Base-by-base conservation (phyloP, 305 asterid genomes). In the Fraxinus ornus region DNA sequence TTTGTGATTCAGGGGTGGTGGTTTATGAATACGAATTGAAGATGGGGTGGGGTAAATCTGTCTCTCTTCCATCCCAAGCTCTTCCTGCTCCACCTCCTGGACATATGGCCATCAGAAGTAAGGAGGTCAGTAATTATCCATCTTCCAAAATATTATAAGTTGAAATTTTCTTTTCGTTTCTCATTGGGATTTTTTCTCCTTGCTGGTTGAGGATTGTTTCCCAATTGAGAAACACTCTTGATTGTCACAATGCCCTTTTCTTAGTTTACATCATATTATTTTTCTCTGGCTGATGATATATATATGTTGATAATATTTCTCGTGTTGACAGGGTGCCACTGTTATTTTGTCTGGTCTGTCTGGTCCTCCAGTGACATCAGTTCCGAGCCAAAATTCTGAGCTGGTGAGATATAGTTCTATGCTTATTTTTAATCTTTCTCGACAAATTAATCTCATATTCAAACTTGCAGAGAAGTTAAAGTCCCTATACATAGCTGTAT, bases 1-100 rank as follows among this genome's bases (percentile, higher is more conserved):
- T 78, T 81, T 83, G 39, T 88, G 79, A 78, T 85, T 85, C 92
- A 95, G 98, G 98, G 78, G 98, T 95, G 79, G 95, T 94, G 81
- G 98, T 95, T 84, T 95, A 95, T 86, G 98, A 95, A 83, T 95
- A 95, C 57, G 98, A 95, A 82, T 86, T 95, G 90, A 95, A 95
- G 89, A 92, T 95, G 83, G 98, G 98, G 85, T 95, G 98, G 98
- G 98, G 98, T 37, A 95, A 95, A 90, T 92, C 97, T 78, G 97
- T 95, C 60, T 92, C 98, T 83, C 98, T 95, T 84, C 98, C 98
- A 82, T 92, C 98, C 81, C 98, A 95, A 87, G 97, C 98, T 62
- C 97, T 95, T 79, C 98, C 98, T 82, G 98, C 98, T 80, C 98
- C 98, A 24, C 98, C 98, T 78, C 98, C 98, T 24, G 98, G 98